phyloP scores from a whole-genome alignment of 2,329 filamentous ascomycete species.

The Aspergillus floridensis region DNA sequence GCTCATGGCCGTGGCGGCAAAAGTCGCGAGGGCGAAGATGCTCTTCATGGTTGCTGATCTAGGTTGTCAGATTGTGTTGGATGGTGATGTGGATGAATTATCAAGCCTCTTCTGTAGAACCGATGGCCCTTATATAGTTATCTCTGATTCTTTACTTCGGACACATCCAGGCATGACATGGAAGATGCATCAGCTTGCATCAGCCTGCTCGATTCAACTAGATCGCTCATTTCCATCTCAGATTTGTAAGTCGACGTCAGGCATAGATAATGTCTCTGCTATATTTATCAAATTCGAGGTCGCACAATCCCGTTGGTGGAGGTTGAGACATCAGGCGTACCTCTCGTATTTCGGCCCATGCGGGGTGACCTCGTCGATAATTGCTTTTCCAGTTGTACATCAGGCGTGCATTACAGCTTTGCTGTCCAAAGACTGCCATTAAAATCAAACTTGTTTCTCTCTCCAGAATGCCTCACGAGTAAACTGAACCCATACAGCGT shows the following conservation, averaged over 20 bases:
- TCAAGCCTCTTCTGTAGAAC: background rate
- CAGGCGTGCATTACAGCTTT: too few relatives aligned
- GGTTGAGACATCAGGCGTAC: slow-evolving; percentile 5
- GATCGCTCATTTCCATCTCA: background rate
- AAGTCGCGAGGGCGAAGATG: background rate
- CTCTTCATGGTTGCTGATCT: background rate
- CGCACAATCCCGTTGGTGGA: background rate
- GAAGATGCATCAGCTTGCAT: too few relatives aligned
- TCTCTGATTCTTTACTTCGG: too few relatives aligned
- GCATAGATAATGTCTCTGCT: background rate
- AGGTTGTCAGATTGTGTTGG: background rate
- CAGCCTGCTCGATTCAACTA: too few relatives aligned
- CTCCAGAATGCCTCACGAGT: too few relatives aligned
- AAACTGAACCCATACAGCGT: too few relatives aligned
- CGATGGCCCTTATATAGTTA: too few relatives aligned
- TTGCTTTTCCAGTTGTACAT: too few relatives aligned
- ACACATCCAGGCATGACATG: too few relatives aligned
- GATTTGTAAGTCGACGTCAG: background rate
- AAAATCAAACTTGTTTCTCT: too few relatives aligned
- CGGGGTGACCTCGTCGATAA: background rate
- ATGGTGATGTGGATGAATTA: background rate
- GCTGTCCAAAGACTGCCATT: too few relatives aligned
- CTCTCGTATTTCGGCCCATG: background rate
- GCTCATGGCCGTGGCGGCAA: background rate
- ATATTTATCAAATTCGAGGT: background rate